Evolutionary conservation across 2,329 filamentous ascomycete genomes (phyloP).

Genomic region (Mariannaea elegans): DNA sequence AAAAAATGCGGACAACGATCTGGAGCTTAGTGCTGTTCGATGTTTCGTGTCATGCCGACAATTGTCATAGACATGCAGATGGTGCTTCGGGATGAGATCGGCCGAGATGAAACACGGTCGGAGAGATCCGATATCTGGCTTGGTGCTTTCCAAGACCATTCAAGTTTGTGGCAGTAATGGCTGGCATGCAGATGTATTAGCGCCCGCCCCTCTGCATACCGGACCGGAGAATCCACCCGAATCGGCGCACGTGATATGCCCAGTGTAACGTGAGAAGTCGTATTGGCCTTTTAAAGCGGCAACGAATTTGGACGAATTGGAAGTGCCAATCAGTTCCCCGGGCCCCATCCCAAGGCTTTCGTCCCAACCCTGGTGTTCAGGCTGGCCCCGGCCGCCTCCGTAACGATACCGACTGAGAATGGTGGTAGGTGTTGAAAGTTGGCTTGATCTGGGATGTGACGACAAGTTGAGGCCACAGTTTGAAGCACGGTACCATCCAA

Average conservation of each 20-base stretch:
- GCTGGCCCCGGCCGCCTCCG: conserved; percentile 17
- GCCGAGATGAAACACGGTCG: no score
- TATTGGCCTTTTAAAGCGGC: conserved; percentile 1
- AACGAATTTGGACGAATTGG: conserved; percentile 2
- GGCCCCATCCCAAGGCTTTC: conserved; percentile 5
- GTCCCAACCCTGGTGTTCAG: neutral
- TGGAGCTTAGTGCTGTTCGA: neutral
- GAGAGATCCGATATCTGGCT: neutral
- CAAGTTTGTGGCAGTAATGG: neutral
- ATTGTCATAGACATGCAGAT: no score
- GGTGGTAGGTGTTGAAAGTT: no score
- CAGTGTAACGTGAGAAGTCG: neutral
- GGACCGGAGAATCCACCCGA: neutral
- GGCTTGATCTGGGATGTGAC: no score
- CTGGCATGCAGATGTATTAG: conserved; percentile 5
- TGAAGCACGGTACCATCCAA: no score
- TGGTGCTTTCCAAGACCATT: neutral
- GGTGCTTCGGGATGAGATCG: no score
- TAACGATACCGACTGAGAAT: conserved; percentile 10
- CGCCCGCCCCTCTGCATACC: neutral
- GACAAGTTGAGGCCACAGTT: no score
- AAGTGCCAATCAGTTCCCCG: neutral
- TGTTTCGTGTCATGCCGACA: neutral
- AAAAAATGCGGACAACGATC: neutral
- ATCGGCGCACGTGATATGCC: neutral